phyloP scores from a whole-genome alignment of 2,329 filamentous ascomycete species.

The Dactylellina cionopaga region DNA sequence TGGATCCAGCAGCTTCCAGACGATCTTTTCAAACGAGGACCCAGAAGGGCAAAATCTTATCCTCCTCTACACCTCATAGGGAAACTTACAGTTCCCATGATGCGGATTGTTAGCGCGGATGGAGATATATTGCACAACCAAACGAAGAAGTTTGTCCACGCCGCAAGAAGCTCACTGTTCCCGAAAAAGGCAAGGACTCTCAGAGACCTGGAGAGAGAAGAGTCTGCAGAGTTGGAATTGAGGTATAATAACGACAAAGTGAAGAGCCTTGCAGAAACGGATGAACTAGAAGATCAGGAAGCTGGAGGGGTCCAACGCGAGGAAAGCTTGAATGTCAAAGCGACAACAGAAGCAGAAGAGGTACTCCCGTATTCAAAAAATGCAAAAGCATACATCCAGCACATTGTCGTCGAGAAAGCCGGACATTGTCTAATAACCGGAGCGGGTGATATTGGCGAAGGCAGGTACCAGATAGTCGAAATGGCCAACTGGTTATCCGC shows the following conservation, averaged over 20 bases:
- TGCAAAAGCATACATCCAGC: slow-evolving; percentile 21
- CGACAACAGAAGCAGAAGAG: not conserved
- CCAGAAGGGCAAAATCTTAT: slow-evolving; percentile 19
- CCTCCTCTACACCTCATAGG: slow-evolving; percentile 14
- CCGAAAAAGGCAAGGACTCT: slow-evolving; percentile 4
- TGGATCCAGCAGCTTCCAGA: slow-evolving; percentile 21
- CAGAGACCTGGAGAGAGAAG: slow-evolving; percentile 5
- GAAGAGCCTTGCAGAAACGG: not conserved
- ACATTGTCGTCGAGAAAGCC: slow-evolving; percentile 18
- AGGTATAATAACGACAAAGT: slow-evolving; percentile 14
- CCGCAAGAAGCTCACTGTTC: slow-evolving; percentile 33
- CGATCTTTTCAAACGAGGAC: slow-evolving; percentile 21
- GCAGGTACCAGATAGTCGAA: slow-evolving; percentile 14
- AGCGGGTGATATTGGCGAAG: not conserved
- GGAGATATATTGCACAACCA: slow-evolving; percentile 37
- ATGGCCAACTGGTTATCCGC: slow-evolving; percentile 28
- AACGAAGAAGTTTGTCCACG: slow-evolving; percentile 18
- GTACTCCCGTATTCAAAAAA: not conserved
- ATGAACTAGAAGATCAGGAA: too few species aligned
- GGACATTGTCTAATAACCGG: slow-evolving; percentile 30
- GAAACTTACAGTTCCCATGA: slow-evolving; percentile 29
- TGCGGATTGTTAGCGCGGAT: slow-evolving; percentile 37
- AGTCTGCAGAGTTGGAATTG: slow-evolving; percentile 7
- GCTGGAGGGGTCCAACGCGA: too few species aligned
- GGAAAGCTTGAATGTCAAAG: too few species aligned